phyloP scores from a whole-genome alignment of 805 yeast species.

The Wickerhamomyces chambardii region DNA sequence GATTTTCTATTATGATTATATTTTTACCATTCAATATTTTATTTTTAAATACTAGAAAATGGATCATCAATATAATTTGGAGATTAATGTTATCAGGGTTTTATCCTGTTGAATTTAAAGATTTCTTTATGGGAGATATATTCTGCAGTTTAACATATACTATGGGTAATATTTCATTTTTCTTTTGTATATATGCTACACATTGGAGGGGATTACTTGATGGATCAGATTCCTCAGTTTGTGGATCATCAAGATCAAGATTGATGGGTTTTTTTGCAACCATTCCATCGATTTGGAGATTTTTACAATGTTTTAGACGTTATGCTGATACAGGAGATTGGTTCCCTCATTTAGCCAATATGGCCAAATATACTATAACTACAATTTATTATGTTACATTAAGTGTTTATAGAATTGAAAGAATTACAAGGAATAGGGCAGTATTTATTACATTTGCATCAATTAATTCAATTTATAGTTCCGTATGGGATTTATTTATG shows the following conservation, averaged over 20 bases:
- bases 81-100: conserved; percentile 75
- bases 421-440: conserved; percentile 27
- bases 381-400: conserved; percentile 62
- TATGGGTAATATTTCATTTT: conserved; percentile 75
- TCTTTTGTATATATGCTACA: conserved; percentile 72
- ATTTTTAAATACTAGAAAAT: conserved; percentile 57
- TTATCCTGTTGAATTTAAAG: conserved; percentile 92
- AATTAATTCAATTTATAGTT: conserved; percentile 59
- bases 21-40: conserved; percentile 54
- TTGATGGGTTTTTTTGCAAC: conserved; percentile 78
- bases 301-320: conserved; percentile 86
- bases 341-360: conserved; percentile 94
- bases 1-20: conserved; percentile 34
- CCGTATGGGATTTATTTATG: conserved; percentile 88
- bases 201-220: conserved; percentile 53
- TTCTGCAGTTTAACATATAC: conserved; percentile 85
- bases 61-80: conserved; percentile 68
- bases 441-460: conserved; percentile 68
- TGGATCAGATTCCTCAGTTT: conserved; percentile 28
- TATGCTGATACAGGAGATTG: conserved; percentile 88
- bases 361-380: conserved; percentile 63
- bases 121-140: conserved; percentile 89
- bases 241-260: conserved; percentile 76
- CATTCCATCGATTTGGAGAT: conserved; percentile 85
- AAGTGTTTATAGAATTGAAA: conserved; percentile 69